Evolutionary conservation across 352 stramenopile species (phyloP).

Genomic region (Globisporangium spiculum): DNA sequence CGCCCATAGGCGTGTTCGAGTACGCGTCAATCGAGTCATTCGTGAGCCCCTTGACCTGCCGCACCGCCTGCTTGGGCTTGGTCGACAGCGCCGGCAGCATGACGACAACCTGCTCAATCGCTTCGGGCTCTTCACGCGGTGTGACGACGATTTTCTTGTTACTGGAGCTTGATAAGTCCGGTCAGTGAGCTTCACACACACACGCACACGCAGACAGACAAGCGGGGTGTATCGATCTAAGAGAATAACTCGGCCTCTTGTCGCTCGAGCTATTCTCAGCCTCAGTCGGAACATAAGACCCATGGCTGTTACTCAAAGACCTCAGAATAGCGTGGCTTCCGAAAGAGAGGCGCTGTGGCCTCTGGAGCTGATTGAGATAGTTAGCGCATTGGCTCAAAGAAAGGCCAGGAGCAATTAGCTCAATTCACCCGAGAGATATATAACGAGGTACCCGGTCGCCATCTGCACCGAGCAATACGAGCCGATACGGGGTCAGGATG

Average conservation of each 20-base stretch:
- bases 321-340: constrained; percentile 5
- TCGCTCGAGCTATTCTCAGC: constrained; percentile 1
- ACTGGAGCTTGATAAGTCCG: background rate
- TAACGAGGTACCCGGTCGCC: too few relatives aligned
- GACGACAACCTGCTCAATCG: background rate
- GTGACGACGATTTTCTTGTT: constrained; percentile 2
- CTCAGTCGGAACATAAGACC: background rate
- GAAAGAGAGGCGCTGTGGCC: background rate
- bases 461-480: too few relatives aligned
- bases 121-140: background rate
- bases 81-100: constrained; percentile 82
- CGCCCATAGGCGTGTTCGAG: constrained; percentile 49
- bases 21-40: constrained; percentile 89
- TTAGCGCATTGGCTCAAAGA: background rate
- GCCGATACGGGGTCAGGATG: too few relatives aligned
- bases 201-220: background rate
- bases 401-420: background rate
- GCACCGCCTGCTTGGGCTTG: constrained; percentile 79
- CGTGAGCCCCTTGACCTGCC: constrained; percentile 75
- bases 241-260: background rate
- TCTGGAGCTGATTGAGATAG: background rate
- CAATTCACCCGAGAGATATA: background rate
- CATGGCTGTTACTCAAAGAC: background rate
- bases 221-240: background rate
- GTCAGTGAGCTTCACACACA: background rate